Evolutionary conservation across 257 asterid genomes (phyloP).

Genomic region (Plantago elongata): DNA sequence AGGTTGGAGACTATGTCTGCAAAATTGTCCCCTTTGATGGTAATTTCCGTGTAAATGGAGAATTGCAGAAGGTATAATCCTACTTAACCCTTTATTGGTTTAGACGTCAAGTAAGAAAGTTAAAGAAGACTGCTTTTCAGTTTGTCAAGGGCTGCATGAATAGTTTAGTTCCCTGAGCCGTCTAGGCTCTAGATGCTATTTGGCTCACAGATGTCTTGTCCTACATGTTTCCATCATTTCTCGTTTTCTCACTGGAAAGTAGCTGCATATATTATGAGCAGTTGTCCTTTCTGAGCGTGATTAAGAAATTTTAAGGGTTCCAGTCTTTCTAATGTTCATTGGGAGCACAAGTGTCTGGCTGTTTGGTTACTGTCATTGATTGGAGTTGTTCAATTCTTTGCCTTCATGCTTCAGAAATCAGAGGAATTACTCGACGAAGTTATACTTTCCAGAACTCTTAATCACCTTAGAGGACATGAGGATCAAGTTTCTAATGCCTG

Average conservation of each 20-base stretch:
- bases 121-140: too few species aligned
- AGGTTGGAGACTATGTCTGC: constrained; percentile 73
- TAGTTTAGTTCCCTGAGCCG: too few species aligned
- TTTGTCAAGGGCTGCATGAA: too few species aligned
- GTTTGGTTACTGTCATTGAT: too few species aligned
- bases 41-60: constrained; percentile 74
- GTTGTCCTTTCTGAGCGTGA: not conserved
- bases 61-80: constrained; percentile 67
- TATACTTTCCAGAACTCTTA: constrained; percentile 82
- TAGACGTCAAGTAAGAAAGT: too few species aligned
- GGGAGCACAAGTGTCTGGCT: too few species aligned
- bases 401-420: constrained; percentile 56
- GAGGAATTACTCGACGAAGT: constrained; percentile 95
- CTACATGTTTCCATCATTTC: too few species aligned
- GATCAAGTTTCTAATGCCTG: constrained; percentile 57
- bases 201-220: too few species aligned
- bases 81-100: not conserved
- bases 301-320: constrained; percentile 7
- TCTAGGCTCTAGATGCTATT: too few species aligned
- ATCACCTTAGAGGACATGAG: constrained; percentile 53
- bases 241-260: not conserved
- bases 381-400: constrained; percentile 11
- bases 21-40: constrained; percentile 97
- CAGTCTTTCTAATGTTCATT: not conserved
- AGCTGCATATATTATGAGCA: not conserved